Evolutionary conservation across 306 rosid species (phyloP), one percentile per base, ranked within the genome.

Genomic region (Pyrus bretschneideri): DNA sequence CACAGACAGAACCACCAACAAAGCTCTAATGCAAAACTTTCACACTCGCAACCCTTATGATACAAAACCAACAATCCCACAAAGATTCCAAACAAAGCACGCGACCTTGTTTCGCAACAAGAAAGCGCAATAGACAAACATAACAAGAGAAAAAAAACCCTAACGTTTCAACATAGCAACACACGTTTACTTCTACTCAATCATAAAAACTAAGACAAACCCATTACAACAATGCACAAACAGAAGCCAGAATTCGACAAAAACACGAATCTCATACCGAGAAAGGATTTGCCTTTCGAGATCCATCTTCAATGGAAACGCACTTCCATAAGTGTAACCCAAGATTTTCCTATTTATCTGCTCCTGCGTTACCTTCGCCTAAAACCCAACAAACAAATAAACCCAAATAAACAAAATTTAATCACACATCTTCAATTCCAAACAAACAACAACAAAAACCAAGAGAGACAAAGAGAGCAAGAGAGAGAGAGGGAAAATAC

Each of bases 201-300:
- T 44, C 18, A 35, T 35, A 58, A 8, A 22, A 79, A 49, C 29
- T 44, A 33, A 23, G 45, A 44, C 11, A 10, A 64, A 46, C 54
- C 38, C 31, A 77, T 12, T 22, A 22, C 71, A 67, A 13, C 33
- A 67, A 38, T 38, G 31, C 44, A 31, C 22, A 64, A n/a, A 49
- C 42, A 71, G 5, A 13, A 22, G 17, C 33, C 70, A 52, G 6
- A 58, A 54, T 12, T 45, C 14, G 73, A 64, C 45, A 76, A 33
- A 76, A 62, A 63, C 30, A 42, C 23, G 44, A 15, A 10, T 8
- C 6, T 21, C 79, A 30, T 88, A 88, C 94, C 97, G 82, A 57
- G 96, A 93, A 66, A 90, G 88, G 25, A 93, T 90, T 84, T 93
- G 89, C 85, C 76, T 83, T 67, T 91, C 97, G 72, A 91, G 88